phyloP scores from a whole-genome alignment of 192 early-diverging fungal species.

The Umbelopsis isabellina region DNA sequence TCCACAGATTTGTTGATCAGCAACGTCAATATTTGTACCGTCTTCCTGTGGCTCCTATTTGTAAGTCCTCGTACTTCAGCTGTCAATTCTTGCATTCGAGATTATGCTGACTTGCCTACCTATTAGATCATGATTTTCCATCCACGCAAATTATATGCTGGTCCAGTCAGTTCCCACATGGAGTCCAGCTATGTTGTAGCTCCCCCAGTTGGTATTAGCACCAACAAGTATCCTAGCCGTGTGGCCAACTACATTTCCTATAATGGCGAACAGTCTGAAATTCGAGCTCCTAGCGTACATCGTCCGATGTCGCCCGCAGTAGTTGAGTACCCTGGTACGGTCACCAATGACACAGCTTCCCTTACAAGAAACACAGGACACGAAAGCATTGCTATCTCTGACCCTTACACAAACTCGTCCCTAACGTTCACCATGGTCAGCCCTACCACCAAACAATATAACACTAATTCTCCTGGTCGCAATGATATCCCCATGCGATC shows the following conservation, averaged over 20 bases:
- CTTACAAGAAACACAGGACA: constrained; percentile 13
- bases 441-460: constrained; percentile 15
- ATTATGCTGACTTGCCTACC: too few species aligned
- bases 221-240: background rate
- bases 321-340: constrained; percentile 20
- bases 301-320: constrained; percentile 24
- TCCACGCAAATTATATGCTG: constrained; percentile 14
- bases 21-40: constrained; percentile 30
- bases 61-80: constrained; percentile 16
- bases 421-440: constrained; percentile 13
- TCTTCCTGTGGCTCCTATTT: constrained; percentile 32
- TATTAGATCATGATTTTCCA: constrained; percentile 13
- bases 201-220: background rate
- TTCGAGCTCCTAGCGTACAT: background rate
- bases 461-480: background rate
- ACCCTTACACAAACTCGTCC: background rate
- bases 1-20: constrained; percentile 28
- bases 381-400: constrained; percentile 22
- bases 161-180: background rate
- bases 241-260: constrained; percentile 11
- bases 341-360: constrained; percentile 21
- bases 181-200: background rate
- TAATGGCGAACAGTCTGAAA: background rate
- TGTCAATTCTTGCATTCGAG: background rate
- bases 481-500: constrained; percentile 7